Evolutionary conservation across 164 flowering plant genomes (phyloP).

Genomic region (Hamamelis virginiana): DNA sequence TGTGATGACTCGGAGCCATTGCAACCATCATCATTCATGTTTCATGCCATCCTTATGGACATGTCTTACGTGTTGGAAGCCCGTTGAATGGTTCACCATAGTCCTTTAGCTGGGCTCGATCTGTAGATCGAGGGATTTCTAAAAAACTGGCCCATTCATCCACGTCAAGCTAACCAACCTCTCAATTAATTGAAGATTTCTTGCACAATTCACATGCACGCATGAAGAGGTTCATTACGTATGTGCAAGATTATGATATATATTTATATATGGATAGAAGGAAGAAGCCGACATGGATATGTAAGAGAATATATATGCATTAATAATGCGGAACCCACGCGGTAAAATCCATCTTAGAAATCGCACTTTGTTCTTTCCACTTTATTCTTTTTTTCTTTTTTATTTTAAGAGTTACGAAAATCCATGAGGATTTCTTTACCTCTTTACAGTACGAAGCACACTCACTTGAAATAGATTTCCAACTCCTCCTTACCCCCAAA

Average conservation of each 20-base stretch:
- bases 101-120: neutral
- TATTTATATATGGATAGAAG: neutral
- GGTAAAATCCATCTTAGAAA: conserved; percentile 49
- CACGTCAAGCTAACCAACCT: neutral
- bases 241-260: neutral
- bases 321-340: conserved; percentile 35
- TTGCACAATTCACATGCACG: conserved; percentile 1
- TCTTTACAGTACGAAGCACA: neutral
- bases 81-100: too few species aligned
- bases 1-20: neutral
- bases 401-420: conserved; percentile 29
- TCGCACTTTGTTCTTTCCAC: conserved; percentile 13
- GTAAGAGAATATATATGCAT: neutral
- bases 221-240: conserved; percentile 1
- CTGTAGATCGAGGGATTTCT: too few species aligned
- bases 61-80: too few species aligned
- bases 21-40: neutral
- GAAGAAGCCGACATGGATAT: neutral
- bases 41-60: neutral
- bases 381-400: conserved; percentile 1
- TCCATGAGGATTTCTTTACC: conserved; percentile 42
- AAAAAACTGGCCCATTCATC: neutral
- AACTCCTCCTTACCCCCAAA: conserved; percentile 10
- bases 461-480: conserved; percentile 17
- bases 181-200: neutral